Evolutionary conservation across 1,139 yeast species (phyloP), one percentile per base, ranked within the genome.

Genomic region (Hanseniaspora sp.): DNA sequence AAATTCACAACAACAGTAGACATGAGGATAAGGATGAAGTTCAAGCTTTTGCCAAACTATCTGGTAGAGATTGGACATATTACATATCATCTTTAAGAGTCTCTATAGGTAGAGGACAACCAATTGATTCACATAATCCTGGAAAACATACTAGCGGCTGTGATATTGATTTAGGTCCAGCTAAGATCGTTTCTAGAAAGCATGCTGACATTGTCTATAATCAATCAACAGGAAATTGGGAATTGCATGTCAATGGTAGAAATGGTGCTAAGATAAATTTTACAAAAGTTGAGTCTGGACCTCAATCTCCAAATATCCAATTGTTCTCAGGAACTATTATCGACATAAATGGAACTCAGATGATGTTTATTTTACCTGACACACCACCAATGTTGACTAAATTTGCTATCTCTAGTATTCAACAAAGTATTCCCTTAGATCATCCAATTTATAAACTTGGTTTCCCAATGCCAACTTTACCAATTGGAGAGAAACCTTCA

Each of bases 361-460:
- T 92, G 98, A 92, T 92, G 95, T 92, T 92, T 67, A 92, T 92
- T 39, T 72, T 92, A 60, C 98, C 98, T 0, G 97, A 90, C 65
- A 81, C 86, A 7, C 79, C 82, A n/a, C 96, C 96, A 1, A 70
- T 69, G 34, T 73, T 84, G 17, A 75, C 80, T 53, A 77, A 71
- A 40, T 69, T 71, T 56, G 75, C 83, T 63, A 67, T 82, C 57
- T 71, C 69, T 18, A 62, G 68, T 15, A 49, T 54, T 34, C 54
- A 54, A 28, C 51, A 51, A 37, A 54, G 37, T n/a, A 54, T 54
- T 18, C 53, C 56, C 0, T 9, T 40, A 5, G 48, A 54, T 23
- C 56, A 54, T 41, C 42, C 47, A 23, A 39, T 54, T 3, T 54
- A 54, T 37, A 48, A 29, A 58, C 61, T 17, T 60, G 67, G 56